Percentiles rank a stretch among this genome's conserved stretches.
Evolutionary conservation across 2,329 filamentous ascomycete species (phyloP).

Genomic region (Fusarium acutatum): DNA sequence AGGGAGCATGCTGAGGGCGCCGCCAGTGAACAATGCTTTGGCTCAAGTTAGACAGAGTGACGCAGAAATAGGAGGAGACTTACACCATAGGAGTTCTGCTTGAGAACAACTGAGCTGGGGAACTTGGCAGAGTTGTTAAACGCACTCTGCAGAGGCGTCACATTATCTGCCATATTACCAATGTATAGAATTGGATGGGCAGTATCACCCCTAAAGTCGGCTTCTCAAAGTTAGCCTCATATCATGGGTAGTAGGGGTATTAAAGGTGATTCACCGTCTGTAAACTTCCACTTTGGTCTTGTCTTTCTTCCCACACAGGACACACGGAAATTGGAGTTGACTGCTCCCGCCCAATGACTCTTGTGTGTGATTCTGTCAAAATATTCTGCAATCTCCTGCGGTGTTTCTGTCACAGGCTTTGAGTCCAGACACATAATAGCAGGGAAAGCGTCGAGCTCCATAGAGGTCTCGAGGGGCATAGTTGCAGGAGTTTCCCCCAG

Average conservation of each 20-base stretch:
- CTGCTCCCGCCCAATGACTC: conserved; percentile 54
- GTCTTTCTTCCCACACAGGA: conserved; percentile 50
- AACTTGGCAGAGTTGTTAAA: conserved; percentile 56
- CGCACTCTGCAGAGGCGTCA: conserved; percentile 58
- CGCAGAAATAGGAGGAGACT: conserved; percentile 24
- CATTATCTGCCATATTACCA: conserved; percentile 56
- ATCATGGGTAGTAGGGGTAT: not conserved
- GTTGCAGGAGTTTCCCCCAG: conserved; percentile 42
- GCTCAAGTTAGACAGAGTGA: not conserved
- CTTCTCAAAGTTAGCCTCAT: conserved; percentile 19
- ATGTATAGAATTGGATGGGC: conserved; percentile 56
- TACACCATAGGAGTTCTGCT: conserved; percentile 62
- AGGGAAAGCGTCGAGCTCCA: conserved; percentile 52
- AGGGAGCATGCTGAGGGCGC: conserved; percentile 56
- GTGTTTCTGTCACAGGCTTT: conserved; percentile 42
- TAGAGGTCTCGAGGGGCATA: conserved; percentile 36
- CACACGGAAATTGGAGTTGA: conserved; percentile 52
- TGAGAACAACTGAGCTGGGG: conserved; percentile 54
- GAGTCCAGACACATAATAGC: conserved; percentile 58
- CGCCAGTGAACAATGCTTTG: conserved; percentile 59
- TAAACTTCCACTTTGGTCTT: conserved; percentile 52
- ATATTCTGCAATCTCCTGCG: conserved; percentile 47
- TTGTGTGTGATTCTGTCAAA: conserved; percentile 46
- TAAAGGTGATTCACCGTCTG: conserved; percentile 38
- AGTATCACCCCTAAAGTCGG: conserved; percentile 48